Conservation (phyloP, 202 grass and related monocot species). For the Miscanthus sacchariflorus region DNA sequence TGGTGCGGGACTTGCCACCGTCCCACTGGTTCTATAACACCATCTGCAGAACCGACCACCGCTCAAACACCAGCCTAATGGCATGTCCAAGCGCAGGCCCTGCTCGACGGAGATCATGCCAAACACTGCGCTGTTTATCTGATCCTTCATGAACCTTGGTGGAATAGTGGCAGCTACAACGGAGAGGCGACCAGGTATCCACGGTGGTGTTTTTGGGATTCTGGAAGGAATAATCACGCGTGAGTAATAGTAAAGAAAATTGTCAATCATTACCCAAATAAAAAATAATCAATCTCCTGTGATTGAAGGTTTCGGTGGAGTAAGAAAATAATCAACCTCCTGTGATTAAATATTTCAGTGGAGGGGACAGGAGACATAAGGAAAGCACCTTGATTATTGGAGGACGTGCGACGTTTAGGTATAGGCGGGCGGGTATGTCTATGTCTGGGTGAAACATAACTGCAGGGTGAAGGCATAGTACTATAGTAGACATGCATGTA, state of each 20-base stretch:
- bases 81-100: neutral
- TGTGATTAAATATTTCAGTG: neutral
- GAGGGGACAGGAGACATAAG: neutral
- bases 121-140: neutral
- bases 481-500: neutral
- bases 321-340: neutral
- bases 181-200: neutral
- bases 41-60: neutral
- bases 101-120: neutral
- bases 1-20: neutral
- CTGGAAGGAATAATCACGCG: neutral
- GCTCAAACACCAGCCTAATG: neutral
- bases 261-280: neutral
- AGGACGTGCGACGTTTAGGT: neutral
- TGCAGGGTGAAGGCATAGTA: neutral
- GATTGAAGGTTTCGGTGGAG: neutral
- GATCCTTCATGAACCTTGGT: neutral
- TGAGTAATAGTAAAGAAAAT: neutral
- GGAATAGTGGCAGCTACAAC: neutral
- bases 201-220: neutral
- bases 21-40: neutral
- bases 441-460: neutral
- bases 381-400: neutral
- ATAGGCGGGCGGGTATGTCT: neutral
- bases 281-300: neutral